Evolutionary conservation across 2,329 filamentous ascomycete genomes (phyloP).

Genomic region (Fusarium veterinarium): DNA sequence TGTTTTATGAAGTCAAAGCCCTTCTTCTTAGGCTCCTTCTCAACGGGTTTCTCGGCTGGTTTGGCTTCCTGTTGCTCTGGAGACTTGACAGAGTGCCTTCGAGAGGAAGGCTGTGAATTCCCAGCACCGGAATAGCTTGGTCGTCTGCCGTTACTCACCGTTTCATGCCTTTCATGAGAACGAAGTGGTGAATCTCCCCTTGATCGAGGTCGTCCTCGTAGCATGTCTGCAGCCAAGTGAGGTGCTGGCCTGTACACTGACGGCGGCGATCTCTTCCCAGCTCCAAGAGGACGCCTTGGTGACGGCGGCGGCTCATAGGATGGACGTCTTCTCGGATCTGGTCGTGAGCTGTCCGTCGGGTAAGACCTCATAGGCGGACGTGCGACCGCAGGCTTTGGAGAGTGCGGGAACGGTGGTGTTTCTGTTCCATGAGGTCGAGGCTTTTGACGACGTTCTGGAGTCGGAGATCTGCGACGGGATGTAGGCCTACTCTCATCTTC

Average conservation of each 20-base stretch:
- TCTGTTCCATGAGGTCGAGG: constrained; percentile 1
- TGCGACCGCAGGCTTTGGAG: neutral
- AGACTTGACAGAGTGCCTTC: neutral
- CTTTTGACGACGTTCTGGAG: constrained; percentile 13
- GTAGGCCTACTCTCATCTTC: constrained; percentile 38
- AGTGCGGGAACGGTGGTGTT: neutral
- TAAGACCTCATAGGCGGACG: constrained; percentile 32
- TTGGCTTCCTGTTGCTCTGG: neutral
- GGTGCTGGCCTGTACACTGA: constrained; percentile 14
- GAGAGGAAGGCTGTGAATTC: neutral
- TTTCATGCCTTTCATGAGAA: neutral
- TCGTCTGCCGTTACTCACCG: neutral
- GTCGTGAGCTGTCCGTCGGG: constrained; percentile 28
- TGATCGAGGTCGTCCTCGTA: constrained; percentile 18
- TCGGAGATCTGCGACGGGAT: constrained; percentile 24
- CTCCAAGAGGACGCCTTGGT: constrained; percentile 3
- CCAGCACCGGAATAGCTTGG: neutral
- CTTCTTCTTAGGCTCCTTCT: constrained; percentile 1
- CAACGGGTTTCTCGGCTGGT: neutral
- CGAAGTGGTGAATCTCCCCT: constrained; percentile 17
- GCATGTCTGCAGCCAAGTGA: constrained; percentile 19
- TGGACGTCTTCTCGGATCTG: constrained; percentile 15
- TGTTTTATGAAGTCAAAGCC: constrained; percentile 32
- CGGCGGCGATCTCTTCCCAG: constrained; percentile 20
- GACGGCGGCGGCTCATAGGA: constrained; percentile 32